Evolutionary conservation across 1,284 basidiomycete species (phyloP).

Genomic region (Papiliotrema fonsecae): DNA sequence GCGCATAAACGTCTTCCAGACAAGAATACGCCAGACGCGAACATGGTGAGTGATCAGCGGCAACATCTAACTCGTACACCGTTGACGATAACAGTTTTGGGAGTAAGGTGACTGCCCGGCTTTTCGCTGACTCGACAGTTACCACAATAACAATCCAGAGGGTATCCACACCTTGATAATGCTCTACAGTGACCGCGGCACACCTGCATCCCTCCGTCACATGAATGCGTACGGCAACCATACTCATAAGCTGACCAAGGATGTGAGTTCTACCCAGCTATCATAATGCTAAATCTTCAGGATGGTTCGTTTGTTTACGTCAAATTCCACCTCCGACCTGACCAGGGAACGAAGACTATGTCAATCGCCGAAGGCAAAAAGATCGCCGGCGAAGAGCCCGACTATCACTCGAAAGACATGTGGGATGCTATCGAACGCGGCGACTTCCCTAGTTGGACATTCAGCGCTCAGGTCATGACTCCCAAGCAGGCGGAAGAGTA

Average conservation of each 20-base stretch:
- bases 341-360: slow-evolving; percentile 66
- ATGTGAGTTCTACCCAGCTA: no score
- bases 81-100: no score
- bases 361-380: slow-evolving; percentile 48
- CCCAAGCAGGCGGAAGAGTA: slow-evolving; percentile 75
- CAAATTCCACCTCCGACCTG: slow-evolving; percentile 71
- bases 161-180: slow-evolving; percentile 80
- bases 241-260: slow-evolving; percentile 84
- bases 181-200: slow-evolving; percentile 70
- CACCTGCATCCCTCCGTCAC: slow-evolving; percentile 70
- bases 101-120: no score
- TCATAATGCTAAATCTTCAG: no score
- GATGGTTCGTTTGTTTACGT: slow-evolving; percentile 76
- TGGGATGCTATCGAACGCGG: slow-evolving; percentile 68
- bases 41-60: no score
- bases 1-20: slow-evolving; percentile 70
- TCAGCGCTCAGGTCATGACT: slow-evolving; percentile 73
- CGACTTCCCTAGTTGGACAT: slow-evolving; percentile 48
- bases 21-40: slow-evolving; percentile 50
- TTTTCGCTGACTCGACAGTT: slow-evolving; percentile 54
- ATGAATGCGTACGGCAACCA: slow-evolving; percentile 90
- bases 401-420: slow-evolving; percentile 70
- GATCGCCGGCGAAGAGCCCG: no score
- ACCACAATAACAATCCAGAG: slow-evolving; percentile 82
- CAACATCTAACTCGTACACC: no score